A percentile compares a stretch with the other conserved stretches of the same genome.
Evolutionary conservation across 148 eudicot genomes (phyloP).

Genomic region (Bassia scoparia): DNA sequence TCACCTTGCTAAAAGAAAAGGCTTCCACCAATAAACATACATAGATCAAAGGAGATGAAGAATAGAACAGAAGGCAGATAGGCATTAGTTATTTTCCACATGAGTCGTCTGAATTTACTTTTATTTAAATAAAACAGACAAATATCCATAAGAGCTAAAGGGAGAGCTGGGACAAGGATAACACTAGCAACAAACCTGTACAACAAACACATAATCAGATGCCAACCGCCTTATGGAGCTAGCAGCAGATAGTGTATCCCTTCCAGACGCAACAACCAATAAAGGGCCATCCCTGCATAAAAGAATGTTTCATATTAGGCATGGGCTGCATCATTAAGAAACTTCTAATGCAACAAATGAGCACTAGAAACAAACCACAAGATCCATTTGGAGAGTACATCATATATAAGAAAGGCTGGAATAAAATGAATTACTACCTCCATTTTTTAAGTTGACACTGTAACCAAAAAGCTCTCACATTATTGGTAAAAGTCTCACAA

Average conservation of each 20-base stretch:
- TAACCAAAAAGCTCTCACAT: no score
- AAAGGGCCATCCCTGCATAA: constrained; percentile 86
- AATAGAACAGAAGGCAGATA: no score
- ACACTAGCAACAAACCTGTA: constrained; percentile 60
- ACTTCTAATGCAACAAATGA: neutral
- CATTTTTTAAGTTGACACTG: no score
- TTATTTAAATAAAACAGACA: neutral
- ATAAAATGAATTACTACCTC: neutral
- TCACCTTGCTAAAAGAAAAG: no score
- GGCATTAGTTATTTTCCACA: constrained; percentile 9
- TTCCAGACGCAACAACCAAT: constrained; percentile 91
- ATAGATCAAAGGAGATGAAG: no score
- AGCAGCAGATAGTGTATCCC: constrained; percentile 84
- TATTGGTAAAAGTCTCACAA: no score
- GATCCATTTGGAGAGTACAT: neutral
- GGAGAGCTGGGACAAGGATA: neutral
- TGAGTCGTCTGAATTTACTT: neutral
- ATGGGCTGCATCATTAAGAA: neutral
- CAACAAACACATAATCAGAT: constrained; percentile 84
- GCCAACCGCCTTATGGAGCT: constrained; percentile 85
- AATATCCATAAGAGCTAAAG: neutral
- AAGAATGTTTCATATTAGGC: neutral
- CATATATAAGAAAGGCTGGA: neutral
- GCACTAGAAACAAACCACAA: neutral
- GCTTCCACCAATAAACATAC: no score